Conservation (phyloP, 148 eudicot genomes). For the Rhododendron mucronatum region DNA sequence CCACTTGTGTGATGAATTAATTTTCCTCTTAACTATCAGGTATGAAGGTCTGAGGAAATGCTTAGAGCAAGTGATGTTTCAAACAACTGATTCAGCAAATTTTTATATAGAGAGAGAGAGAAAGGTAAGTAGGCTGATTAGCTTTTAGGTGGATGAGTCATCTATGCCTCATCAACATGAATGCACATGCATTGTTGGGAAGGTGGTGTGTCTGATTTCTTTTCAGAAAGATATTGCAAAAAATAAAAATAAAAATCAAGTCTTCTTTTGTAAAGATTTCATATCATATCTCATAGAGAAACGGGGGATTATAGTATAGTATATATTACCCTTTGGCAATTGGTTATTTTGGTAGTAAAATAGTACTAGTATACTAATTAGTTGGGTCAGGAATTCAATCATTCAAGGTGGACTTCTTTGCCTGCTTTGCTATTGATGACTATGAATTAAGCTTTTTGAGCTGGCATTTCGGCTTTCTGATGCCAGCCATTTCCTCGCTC, state of each 20-base stretch:
- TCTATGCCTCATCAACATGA: conserved; percentile 11
- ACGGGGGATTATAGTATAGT: no score
- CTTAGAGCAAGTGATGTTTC: background rate
- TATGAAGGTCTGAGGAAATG: background rate
- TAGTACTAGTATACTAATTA: background rate
- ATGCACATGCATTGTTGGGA: background rate
- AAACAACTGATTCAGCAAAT: background rate
- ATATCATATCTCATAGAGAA: background rate
- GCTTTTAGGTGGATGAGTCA: conserved; percentile 13
- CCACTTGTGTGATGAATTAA: background rate
- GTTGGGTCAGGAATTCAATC: background rate
- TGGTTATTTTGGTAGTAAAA: background rate
- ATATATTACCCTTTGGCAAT: background rate
- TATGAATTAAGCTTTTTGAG: conserved; percentile 5
- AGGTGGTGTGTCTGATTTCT: background rate
- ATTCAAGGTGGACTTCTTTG: background rate
- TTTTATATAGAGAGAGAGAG: conserved; percentile 1
- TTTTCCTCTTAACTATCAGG: background rate
- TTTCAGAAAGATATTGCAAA: background rate
- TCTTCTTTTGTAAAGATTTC: background rate
- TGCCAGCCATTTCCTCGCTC: background rate
- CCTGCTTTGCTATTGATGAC: conserved; percentile 4
- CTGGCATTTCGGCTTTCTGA: conserved; percentile 4
- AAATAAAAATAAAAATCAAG: background rate
- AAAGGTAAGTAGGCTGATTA: background rate